Evolutionary conservation across 495 filamentous ascomycete genomes (phyloP).

Genomic region (Wilcoxina mikolae): DNA sequence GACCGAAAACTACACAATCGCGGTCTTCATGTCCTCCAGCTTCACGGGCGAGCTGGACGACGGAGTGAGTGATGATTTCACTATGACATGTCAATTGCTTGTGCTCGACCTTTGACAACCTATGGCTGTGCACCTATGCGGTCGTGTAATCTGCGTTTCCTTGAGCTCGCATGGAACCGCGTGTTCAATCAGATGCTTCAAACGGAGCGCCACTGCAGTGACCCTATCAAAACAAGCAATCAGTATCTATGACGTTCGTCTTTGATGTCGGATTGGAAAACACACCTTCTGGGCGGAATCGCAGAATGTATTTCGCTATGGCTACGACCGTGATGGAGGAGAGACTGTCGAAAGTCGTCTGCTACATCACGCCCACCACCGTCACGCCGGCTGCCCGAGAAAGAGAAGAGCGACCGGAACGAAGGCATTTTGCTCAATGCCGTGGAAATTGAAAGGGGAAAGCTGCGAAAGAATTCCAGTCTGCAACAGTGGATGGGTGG

Average conservation of each 20-base stretch:
- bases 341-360: slow-evolving; percentile 14
- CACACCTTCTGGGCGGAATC: slow-evolving; percentile 21
- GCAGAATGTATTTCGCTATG: slow-evolving; percentile 12
- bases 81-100: slow-evolving; percentile 30
- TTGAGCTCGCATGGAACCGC: slow-evolving; percentile 79
- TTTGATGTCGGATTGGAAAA: neutral
- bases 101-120: neutral
- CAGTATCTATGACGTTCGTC: slow-evolving; percentile 3
- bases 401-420: slow-evolving; percentile 12
- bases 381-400: neutral
- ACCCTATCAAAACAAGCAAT: slow-evolving; percentile 35
- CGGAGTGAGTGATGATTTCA: slow-evolving; percentile 61
- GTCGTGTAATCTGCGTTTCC: slow-evolving; percentile 49
- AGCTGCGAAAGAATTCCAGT: neutral
- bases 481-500: too few species aligned
- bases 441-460: neutral
- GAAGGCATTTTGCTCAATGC: slow-evolving; percentile 13
- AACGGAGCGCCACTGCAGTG: slow-evolving; percentile 69
- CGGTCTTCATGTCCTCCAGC: slow-evolving; percentile 64
- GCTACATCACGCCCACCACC: slow-evolving; percentile 13
- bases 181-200: slow-evolving; percentile 83
- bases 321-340: slow-evolving; percentile 14
- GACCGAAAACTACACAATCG: slow-evolving; percentile 68
- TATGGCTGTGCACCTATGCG: slow-evolving; percentile 44
- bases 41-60: slow-evolving; percentile 60